Base-by-base conservation (phyloP, 495 filamentous ascomycete species). In the Xylaria bambusicola region DNA sequence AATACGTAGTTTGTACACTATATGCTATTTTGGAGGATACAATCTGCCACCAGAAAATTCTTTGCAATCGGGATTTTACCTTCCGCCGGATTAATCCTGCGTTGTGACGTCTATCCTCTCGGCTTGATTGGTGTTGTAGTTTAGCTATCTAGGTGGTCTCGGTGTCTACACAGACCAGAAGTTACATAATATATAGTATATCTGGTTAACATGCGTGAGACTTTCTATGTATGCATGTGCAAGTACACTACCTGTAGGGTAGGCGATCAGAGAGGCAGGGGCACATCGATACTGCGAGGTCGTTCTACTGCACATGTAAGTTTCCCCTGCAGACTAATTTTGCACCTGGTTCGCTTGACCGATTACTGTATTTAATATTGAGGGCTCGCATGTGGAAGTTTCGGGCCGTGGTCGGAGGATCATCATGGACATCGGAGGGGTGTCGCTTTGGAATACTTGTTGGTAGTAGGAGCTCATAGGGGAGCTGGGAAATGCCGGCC, bases 321-420 rank as follows among this genome's bases (percentile, higher is more conserved):
- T 3, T 21, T 42, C 24, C 52, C 52, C 52, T 54, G 33, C 56
- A 40, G 17, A 18, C 33, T 51, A 51, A 58, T 51, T 44, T 58
- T 18, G 9, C 6, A 31, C 20, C 21, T 12, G 33, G 53, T 10
- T 12, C 40, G 53, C 23, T 41, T 36, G 45, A 5, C 35, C 23
- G 55, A 57, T 57, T 57, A 57, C 55, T 50, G 55, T 57, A 41
- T 57, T 57, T 49, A 45, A 57, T 51, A 20, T 51, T 51, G 10
- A 36, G 26, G 23, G 51, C 38, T 44, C 13, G 24, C 38, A 54
- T 10, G 36, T 42, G 20, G 7, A 17, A 42, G 26, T 24, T 20
- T 54, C 9, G 52, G 33, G 38, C 38, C 52, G 38, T 44, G 31
- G 52, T 42, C 7, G 52, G 10, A 44, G 26, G 38, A 54, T 54